phyloP scores from a whole-genome alignment of 805 yeast species.

The Lachancea fermentati region DNA sequence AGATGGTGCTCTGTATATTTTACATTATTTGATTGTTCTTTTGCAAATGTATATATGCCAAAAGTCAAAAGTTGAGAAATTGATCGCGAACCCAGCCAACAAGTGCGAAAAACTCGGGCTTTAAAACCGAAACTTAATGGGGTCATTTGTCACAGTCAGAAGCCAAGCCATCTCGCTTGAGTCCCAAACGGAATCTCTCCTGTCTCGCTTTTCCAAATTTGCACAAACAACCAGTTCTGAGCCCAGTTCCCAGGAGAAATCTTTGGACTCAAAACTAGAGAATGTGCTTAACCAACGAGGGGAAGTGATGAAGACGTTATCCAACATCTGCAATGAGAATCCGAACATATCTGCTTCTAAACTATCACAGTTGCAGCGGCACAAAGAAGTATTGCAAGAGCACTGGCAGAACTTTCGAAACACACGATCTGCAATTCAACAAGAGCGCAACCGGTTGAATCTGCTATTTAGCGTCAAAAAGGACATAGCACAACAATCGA shows the following conservation, averaged over 20 bases:
- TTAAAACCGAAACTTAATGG: constrained; percentile 20
- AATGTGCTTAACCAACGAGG: constrained; percentile 47
- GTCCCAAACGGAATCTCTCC: constrained; percentile 52
- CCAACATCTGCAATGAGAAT: constrained; percentile 51
- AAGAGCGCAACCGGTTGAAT: constrained; percentile 73
- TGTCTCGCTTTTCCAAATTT: constrained; percentile 50
- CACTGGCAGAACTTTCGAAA: constrained; percentile 59
- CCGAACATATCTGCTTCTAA: constrained; percentile 62
- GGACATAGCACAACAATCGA: constrained; percentile 68
- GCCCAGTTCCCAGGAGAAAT: constrained; percentile 44
- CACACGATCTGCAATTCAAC: constrained; percentile 52
- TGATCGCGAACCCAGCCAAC: not conserved
- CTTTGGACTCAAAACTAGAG: constrained; percentile 45
- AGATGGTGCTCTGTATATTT: constrained; percentile 24
- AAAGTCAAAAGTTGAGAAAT: not conserved
- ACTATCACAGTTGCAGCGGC: constrained; percentile 76
- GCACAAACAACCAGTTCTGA: constrained; percentile 46
- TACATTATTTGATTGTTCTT: constrained; percentile 5
- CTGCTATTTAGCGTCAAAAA: constrained; percentile 68
- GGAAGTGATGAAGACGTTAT: constrained; percentile 45
- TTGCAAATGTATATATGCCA: constrained; percentile 2
- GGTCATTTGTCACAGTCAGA: constrained; percentile 61
- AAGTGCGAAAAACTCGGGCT: not conserved
- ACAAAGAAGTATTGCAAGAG: constrained; percentile 67
- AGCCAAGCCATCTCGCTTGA: constrained; percentile 66